Base-by-base conservation (phyloP, 345 rosid genomes). In the Salix purpurea region DNA sequence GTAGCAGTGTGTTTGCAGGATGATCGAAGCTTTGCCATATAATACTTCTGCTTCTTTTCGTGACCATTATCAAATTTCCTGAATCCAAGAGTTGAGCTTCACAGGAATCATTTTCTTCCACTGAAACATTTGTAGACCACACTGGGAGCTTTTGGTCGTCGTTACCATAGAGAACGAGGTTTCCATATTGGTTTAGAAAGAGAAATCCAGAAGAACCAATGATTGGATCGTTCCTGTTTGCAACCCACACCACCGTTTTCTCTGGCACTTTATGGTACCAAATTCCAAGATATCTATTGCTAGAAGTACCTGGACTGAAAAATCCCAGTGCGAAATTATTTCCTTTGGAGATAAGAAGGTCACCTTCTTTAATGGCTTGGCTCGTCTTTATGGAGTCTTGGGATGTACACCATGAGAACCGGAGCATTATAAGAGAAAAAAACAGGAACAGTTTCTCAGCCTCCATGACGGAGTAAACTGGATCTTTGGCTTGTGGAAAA, bases 71-170 rank as follows among this genome's bases (percentile, higher is more conserved):
- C 7, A 40, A 40, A 36, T 36, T 36, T 36, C 37, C 37, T 5
- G 6, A 36, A 76, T 67, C 78, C 4, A 67, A 26, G n/a, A 67
- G n/a, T 67, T 15, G 73, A 54, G 78, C 73, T 26, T 16, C 8
- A 24, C 40, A 34, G 10, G 40, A 16, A n/a, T 16, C 23, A 3
- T 4, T 12, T 4, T 4, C 21, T 24, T 4, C 14, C 37, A 36
- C 7, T 2, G 54, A 34, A 52, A 52, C 72, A 52, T 67, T 36
- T 36, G 37, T 36, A 36, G 37, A 36, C 37, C 37, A 36, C 37
- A 36, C 7, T 5, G 37, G 37, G 37, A 36, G 37, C 37, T 36
- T 36, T 36, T 36, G 37, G 37, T 36, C 37, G 0, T 36, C 37
- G 37, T 36, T 36, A 5, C 37, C 37, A 36, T 36, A 36, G 37